Evolutionary conservation across 2,329 filamentous ascomycete genomes (phyloP), one percentile per base, ranked within the genome.

Genomic region (Aspergillus chevalieri): DNA sequence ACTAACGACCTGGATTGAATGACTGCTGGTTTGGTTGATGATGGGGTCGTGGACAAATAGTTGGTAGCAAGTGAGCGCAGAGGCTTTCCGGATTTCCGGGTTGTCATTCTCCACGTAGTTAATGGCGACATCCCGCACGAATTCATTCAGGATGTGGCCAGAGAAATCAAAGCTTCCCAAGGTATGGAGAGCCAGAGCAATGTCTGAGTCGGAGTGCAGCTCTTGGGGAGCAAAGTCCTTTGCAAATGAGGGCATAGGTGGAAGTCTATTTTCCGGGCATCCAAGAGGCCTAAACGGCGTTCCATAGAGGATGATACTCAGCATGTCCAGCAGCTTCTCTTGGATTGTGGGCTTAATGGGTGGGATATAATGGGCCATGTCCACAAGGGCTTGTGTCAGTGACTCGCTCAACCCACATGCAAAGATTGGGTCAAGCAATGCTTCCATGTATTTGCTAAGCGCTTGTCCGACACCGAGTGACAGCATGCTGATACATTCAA

Each of bases 291-390:
- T 86, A 69, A 97, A 98, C 2, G 90, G 87, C 57, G 93, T 87
- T 3, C 92, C 91, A 54, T 90, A 95, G 2, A 98, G 80, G 3
- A 97, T 92, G 55, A 92, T 83, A 69, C 93, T 97, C 36, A 98
- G 80, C 80, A 98, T 91, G 64, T 98, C 90, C 10, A 98, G 79
- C 21, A 98, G 75, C 59, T 93, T 85, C 63, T 96, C 92, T 65
- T 98, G 93, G 38, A 98, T 97, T 6, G 84, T 91, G 2, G 87
- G 81, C 65, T 95, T 93, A 50, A 96, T 89, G 0, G 94, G 90
- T 0, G 92, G 93, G 43, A 98, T 96, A 65, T 98, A 97, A 65
- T 97, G 95, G 26, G 93, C 93, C 88, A 98, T 96, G 64, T 98
- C 94, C 21, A 97, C 91, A 47, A 98, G 77, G 2, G 94, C 94